Evolutionary conservation across 192 early-diverging fungal genomes (phyloP).

Genomic region (Entomortierella parvispora): DNA sequence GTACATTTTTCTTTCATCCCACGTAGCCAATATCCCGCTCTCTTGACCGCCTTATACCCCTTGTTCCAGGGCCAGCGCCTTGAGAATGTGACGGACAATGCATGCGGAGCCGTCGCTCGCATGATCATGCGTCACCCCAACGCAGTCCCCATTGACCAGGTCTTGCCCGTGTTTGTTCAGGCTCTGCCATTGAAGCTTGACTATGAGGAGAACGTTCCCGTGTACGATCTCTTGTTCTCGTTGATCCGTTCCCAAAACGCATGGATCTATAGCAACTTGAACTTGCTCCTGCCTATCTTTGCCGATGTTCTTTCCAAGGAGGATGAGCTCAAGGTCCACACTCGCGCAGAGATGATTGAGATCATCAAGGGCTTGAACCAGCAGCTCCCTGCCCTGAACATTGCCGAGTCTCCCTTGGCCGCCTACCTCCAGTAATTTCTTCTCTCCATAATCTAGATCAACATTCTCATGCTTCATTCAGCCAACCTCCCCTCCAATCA

Average conservation of each 20-base stretch:
- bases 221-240: slow-evolving; percentile 74
- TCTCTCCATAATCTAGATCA: not conserved
- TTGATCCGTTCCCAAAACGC: slow-evolving; percentile 67
- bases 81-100: slow-evolving; percentile 76
- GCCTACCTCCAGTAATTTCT: slow-evolving; percentile 26
- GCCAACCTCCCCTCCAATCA: no score
- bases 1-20: not conserved
- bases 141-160: slow-evolving; percentile 76
- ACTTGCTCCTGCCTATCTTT: slow-evolving; percentile 66
- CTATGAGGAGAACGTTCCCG: slow-evolving; percentile 81
- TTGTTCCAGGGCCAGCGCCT: slow-evolving; percentile 65
- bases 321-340: slow-evolving; percentile 65
- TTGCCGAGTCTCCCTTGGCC: slow-evolving; percentile 19
- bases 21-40: slow-evolving; percentile 65
- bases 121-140: slow-evolving; percentile 74
- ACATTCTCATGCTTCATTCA: no score
- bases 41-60: slow-evolving; percentile 72
- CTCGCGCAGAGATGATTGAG: slow-evolving; percentile 66
- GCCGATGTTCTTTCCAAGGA: slow-evolving; percentile 64
- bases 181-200: slow-evolving; percentile 80
- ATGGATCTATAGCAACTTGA: slow-evolving; percentile 63
- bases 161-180: slow-evolving; percentile 72
- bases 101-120: slow-evolving; percentile 81
- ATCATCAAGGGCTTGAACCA: slow-evolving; percentile 61
- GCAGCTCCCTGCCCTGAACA: slow-evolving; percentile 44